Evolutionary conservation across 2,329 filamentous ascomycete genomes (phyloP), one percentile per base, ranked within the genome.

Genomic region (Gliomastix tumulicola): DNA sequence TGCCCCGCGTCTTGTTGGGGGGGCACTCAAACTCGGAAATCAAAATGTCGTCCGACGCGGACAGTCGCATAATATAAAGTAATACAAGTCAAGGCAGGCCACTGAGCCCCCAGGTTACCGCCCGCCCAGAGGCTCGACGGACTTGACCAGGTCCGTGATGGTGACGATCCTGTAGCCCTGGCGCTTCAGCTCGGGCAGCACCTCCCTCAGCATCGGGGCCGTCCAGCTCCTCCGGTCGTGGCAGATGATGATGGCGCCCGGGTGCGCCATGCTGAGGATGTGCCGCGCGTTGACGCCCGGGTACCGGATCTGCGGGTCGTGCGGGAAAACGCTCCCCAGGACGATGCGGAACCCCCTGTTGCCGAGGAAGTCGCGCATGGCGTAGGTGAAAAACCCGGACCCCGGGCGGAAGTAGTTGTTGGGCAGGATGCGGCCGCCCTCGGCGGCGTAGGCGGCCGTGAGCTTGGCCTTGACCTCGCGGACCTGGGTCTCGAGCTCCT

Each of bases 211-310:
- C 85, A 94, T 92, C 1, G 84, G 82, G 33, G 73, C 68, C 19
- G 87, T 94, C 85, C 88, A 94, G n/a, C 70, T 65, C 50, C 88
- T 70, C 45, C 88, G 60, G 63, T 95, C 88, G 63, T 95, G 88
- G 53, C 87, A 89, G 35, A 95, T 82, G 42, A 95, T 80, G 39
- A 95, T 82, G 20, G 76, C 81, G 1, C 88, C 88, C 0, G 84
- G 80, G 32, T 75, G 67, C 23, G 83, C 67, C 82, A 88, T 88
- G 60, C 84, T 88, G 47, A 94, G 57, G 5, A 94, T 76, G 63
- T 94, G 88, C 45, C 66, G 69, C 7, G 85, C 82, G 59, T 95
- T 95, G 36, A 88, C 47, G 44, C 66, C 63, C 46, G 76, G 71
- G 50, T 74, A 81, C 9, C 68, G 67, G 40, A 95, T 82, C 67